A percentile compares a stretch with the other conserved stretches of the same genome.
These are phyloP conservation scores for Quillaja saponaria DNA, from an alignment of 306 rosid genomes.

Conservation along the genomic window DNA sequence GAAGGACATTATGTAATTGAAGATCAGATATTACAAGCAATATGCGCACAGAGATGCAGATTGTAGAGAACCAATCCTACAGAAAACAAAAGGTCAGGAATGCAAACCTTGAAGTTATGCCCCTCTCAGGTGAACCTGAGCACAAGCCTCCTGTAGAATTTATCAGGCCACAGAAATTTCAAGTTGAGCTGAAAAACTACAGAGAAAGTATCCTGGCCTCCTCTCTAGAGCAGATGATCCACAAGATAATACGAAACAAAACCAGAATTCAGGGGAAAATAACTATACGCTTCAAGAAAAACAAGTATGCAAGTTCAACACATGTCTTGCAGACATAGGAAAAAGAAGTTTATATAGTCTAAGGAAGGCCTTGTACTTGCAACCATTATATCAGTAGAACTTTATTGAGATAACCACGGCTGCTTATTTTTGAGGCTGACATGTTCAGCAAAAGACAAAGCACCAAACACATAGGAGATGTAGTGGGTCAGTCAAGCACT, in stretches of 20 bases:
- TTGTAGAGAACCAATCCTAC: not conserved
- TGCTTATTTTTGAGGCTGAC: conserved; percentile 33
- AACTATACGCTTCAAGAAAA: conserved; percentile 5
- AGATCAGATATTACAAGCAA: not conserved
- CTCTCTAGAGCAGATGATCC: conserved; percentile 16
- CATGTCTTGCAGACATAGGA: conserved; percentile 25
- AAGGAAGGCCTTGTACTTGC: conserved; percentile 28
- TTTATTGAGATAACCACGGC: conserved; percentile 29
- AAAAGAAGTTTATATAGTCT: conserved; percentile 28
- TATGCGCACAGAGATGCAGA: not conserved
- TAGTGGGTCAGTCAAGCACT: no score
- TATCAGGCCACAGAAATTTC: conserved; percentile 17
- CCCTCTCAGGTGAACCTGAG: no score
- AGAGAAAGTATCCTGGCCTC: not conserved
- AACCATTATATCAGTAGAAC: conserved; percentile 34
- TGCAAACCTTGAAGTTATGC: conserved; percentile 23
- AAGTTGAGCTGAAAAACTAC: conserved; percentile 4
- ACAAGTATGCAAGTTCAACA: conserved; percentile 8
- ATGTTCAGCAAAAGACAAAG: conserved; percentile 29
- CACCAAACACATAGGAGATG: conserved; percentile 7
- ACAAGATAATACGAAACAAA: conserved; percentile 3
- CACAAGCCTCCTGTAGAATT: not conserved
- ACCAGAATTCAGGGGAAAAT: conserved; percentile 19
- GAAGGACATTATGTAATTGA: not conserved
- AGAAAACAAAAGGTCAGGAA: not conserved